A percentile compares a stretch with the other conserved stretches of the same genome.
phyloP scores from a whole-genome alignment of 2,329 filamentous ascomycete genomes.

The Hypoxylon sp. region DNA sequence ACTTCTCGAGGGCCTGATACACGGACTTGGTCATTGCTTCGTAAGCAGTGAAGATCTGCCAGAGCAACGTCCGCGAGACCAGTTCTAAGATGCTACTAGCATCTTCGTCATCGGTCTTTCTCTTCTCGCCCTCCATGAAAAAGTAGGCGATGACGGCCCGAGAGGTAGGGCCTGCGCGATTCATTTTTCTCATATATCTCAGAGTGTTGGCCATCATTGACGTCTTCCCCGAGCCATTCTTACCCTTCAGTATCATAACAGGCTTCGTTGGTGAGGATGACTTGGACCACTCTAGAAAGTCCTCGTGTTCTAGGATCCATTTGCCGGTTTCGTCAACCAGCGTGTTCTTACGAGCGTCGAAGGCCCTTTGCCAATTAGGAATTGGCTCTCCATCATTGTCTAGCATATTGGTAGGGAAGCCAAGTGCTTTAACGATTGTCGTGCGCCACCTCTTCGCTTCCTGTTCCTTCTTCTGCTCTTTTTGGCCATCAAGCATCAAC shows the following conservation, averaged over 20 bases:
- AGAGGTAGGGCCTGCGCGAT: constrained; percentile 45
- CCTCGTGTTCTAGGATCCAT: constrained; percentile 49
- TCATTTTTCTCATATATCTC: constrained; percentile 49
- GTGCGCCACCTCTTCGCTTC: constrained; percentile 54
- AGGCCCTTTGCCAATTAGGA: constrained; percentile 52
- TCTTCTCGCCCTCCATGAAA: constrained; percentile 53
- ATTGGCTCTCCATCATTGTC: constrained; percentile 53
- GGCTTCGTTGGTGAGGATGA: constrained; percentile 43
- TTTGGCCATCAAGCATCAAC: constrained; percentile 52
- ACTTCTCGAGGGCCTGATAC: constrained; percentile 49
- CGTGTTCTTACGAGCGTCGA: constrained; percentile 51
- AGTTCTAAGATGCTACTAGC: constrained; percentile 44
- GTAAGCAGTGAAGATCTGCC: constrained; percentile 54
- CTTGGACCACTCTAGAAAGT: constrained; percentile 48
- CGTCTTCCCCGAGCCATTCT: constrained; percentile 54
- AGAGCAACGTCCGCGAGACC: constrained; percentile 52
- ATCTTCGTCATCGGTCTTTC: constrained; percentile 52
- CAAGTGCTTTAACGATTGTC: constrained; percentile 51
- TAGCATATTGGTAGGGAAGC: constrained; percentile 50
- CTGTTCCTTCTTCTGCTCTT: constrained; percentile 53
- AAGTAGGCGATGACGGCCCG: constrained; percentile 52
- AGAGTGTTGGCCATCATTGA: constrained; percentile 55
- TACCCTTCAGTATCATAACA: constrained; percentile 51
- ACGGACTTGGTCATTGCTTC: constrained; percentile 55
- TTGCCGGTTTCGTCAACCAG: constrained; percentile 53